Base-by-base conservation (phyloP, 2,329 filamentous ascomycete species). In the Dothidotthia symphoricarpi region DNA sequence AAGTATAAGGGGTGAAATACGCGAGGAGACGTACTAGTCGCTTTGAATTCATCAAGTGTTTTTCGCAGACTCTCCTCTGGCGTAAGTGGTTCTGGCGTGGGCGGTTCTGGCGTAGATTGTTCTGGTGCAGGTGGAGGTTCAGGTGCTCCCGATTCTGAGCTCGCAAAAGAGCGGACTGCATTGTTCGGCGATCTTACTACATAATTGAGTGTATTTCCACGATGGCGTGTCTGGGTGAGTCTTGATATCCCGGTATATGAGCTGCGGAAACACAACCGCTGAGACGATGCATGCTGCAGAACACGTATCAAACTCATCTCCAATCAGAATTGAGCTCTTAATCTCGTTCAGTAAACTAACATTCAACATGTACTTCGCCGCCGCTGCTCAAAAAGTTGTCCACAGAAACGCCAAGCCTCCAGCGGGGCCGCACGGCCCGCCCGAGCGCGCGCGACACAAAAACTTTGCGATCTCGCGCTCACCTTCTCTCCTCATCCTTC, bases 401-500 rank as follows among this genome's bases (percentile, higher is more conserved):
- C 19, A 5, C 19, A 22, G 5, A 5, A 5, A 9, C 24, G 51
- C 51, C 46, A 58, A 57, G 45, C 55, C 67, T 53, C 19, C 5
- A 9, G 5, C 19, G 5, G 9, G 9, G 19, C 19, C 19, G 19
- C 16, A 41, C 45, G 45, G 22, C 32, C 54, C 45, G 54, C 41
- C 43, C 39, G 49, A 53, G 55, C 57, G 28, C 41, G 37, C 33
- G 32, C 44, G 39, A 43, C 51, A 51, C 45, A 77, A 56, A 63
- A 65, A 54, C 49, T 55, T 58, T 66, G 41, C 37, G 22, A 37
- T 27, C 43, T 43, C 40, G 42, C 28, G 42, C 45, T 49, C 47
- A 40, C 36, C 41, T 49, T 49, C 67, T 63, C 70, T 82, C 78
- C 85, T 82, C 79, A 91, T 88, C 90, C 88, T 95, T 96, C 90